Base-by-base conservation (phyloP, 1,284 basidiomycete species). In the Tranzscheliella williamsii region DNA sequence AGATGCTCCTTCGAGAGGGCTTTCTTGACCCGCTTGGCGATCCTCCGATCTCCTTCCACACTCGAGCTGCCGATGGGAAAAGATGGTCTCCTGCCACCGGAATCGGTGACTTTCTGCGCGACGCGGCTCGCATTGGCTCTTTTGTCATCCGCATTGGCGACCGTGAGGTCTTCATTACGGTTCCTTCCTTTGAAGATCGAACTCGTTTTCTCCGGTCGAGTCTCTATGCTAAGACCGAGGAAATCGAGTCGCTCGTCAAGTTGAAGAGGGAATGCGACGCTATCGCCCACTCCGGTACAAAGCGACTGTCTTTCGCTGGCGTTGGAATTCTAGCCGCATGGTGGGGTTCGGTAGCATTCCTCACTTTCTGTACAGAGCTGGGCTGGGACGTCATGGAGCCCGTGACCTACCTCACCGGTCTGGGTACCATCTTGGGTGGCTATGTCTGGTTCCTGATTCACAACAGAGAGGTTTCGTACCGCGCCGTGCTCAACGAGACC, bases 401-500 rank as follows among this genome's bases (percentile, higher is more conserved):
- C 5, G 60, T 64, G 38, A 64, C 67, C 26, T 72, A 70, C 33
- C 64, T 72, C 40, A 63, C 57, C 15, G 70, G 68, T 42, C 56
- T 70, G 11, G 70, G 55, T 36, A 62, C 65, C 24, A 50, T 72
- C 30, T 50, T 70, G 56, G 64, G 56, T 16, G 69, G 69, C 40
- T 72, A 71, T 30, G 46, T 60, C 22, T 72, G 68, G 65, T 69
- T 72, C 58, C 60, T 72, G 34, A 50, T 67, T 18, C 66, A 71
- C 42, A 68, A 71, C 31, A 57, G 69, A 15, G 70, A 72, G 38
- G 69, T 72, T 0, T 62, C 56, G 23, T 71, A 71, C 23, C 61
- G 70, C 18, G 65, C 69, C 9, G 70, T 72, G 18, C 58, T 72
- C 24, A 71, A 60, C 41, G 70, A 72, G 55, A 68, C 68, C 29